Evolutionary conservation across 176 grass and related monocot genomes (phyloP).

Genomic region (Tillandsia fasciculata): DNA sequence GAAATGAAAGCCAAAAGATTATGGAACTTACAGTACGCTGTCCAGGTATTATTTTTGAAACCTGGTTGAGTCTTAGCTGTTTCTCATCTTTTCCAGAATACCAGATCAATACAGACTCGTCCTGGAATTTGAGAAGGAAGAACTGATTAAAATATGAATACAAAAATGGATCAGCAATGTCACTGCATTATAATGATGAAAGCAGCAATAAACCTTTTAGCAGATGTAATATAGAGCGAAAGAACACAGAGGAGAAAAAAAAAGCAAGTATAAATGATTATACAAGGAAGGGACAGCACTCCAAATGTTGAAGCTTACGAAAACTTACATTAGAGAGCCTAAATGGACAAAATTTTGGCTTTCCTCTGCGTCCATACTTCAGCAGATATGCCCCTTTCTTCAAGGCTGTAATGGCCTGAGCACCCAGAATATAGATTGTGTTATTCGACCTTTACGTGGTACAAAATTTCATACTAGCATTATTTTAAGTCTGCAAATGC

Average conservation of each 20-base stretch:
- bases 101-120: conserved; percentile 59
- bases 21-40: conserved; percentile 53
- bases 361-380: conserved; percentile 73
- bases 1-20: not conserved
- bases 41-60: conserved; percentile 77
- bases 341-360: conserved; percentile 79
- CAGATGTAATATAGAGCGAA: not conserved
- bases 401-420: conserved; percentile 55
- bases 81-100: conserved; percentile 60
- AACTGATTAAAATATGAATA: not conserved
- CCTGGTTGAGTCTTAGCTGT: conserved; percentile 50
- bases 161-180: not conserved
- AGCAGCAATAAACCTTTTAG: not conserved
- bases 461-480: not conserved
- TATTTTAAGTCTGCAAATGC: not conserved
- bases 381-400: conserved; percentile 71
- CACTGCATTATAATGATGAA: not conserved
- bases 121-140: conserved; percentile 28
- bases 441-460: not conserved
- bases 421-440: not conserved
- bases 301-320: not conserved
- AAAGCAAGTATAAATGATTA: not conserved
- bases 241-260: not conserved
- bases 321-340: conserved; percentile 57
- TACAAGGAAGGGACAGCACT: not conserved